These are phyloP conservation scores for Blastobotrys illinoisensis DNA, from an alignment of 1,139 yeast species.

Conservation along the genomic window DNA sequence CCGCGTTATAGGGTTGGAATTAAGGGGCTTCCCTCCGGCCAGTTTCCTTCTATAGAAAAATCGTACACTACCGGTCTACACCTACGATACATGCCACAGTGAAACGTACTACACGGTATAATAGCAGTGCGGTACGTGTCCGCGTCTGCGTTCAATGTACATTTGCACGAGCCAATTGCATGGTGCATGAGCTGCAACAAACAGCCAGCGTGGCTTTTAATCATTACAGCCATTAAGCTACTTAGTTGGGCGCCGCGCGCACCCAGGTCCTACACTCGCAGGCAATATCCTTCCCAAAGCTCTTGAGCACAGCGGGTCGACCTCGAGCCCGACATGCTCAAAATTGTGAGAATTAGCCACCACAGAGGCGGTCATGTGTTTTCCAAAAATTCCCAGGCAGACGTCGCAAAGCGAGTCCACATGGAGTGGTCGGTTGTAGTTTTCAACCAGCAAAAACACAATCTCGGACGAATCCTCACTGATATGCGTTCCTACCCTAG, in stretches of 20 bases:
- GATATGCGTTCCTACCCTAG: conserved; percentile 99
- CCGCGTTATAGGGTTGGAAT: background rate
- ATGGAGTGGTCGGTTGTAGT: conserved; percentile 98
- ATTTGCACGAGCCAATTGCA: background rate
- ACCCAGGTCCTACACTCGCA: background rate
- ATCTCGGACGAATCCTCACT: conserved; percentile 99
- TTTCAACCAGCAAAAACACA: conserved; percentile 99
- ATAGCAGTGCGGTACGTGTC: too few species aligned
- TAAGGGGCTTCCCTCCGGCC: background rate
- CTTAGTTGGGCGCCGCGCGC: background rate
- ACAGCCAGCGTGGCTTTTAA: background rate
- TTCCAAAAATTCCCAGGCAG: conserved; percentile 79
- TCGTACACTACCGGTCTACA: background rate
- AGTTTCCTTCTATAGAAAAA: background rate
- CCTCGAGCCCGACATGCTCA: background rate
- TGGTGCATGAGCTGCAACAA: background rate
- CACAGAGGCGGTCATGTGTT: conserved; percentile 8
- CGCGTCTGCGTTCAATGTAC: background rate
- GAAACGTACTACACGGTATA: background rate
- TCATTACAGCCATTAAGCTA: background rate
- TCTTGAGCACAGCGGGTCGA: background rate
- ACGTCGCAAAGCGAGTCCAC: conserved; percentile 28
- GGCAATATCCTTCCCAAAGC: background rate
- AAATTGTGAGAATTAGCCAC: background rate
- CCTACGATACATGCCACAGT: background rate